phyloP scores from a whole-genome alignment of 1,284 basidiomycete genomes.

The Hymenochaete sp. region DNA sequence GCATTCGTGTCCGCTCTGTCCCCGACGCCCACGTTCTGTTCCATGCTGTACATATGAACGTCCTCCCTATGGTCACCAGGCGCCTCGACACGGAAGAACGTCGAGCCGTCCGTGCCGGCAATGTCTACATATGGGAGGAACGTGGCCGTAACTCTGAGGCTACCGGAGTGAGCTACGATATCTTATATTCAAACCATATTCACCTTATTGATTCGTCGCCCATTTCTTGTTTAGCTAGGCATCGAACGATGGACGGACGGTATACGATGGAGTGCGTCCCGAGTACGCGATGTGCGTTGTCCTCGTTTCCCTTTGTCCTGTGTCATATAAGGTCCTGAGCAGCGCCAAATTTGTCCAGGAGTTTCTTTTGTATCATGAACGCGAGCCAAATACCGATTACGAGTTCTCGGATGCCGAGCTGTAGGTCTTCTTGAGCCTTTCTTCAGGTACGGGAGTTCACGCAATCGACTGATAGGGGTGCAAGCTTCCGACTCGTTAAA shows the following conservation, averaged over 20 bases:
- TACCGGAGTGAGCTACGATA: slow-evolving; percentile 28
- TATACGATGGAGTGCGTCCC: slow-evolving; percentile 61
- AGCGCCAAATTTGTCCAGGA: slow-evolving; percentile 21
- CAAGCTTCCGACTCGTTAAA: slow-evolving; percentile 54
- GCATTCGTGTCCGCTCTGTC: slow-evolving; percentile 31
- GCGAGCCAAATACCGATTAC: slow-evolving; percentile 25
- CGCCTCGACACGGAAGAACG: slow-evolving; percentile 37
- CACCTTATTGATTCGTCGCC: not conserved
- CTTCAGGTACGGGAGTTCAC: not conserved
- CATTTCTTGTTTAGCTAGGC: slow-evolving; percentile 34
- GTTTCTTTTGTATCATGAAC: slow-evolving; percentile 35
- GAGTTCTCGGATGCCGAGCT: slow-evolving; percentile 20
- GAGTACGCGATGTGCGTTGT: slow-evolving; percentile 57
- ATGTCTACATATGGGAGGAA: slow-evolving; percentile 42
- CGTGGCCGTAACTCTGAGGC: slow-evolving; percentile 31
- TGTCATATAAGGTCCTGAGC: slow-evolving; percentile 14
- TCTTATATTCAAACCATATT: slow-evolving; percentile 3
- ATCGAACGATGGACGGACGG: slow-evolving; percentile 62
- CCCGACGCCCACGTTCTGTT: slow-evolving; percentile 37
- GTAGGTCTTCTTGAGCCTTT: slow-evolving; percentile 3
- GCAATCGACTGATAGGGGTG: slow-evolving; percentile 11
- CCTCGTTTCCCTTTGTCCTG: not conserved
- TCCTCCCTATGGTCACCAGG: slow-evolving; percentile 33
- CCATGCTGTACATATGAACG: slow-evolving; percentile 31
- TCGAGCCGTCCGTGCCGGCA: slow-evolving; percentile 34